These are phyloP conservation scores for Suillus discolor DNA, from an alignment of 768 basidiomycete species.

Conservation along the genomic window DNA sequence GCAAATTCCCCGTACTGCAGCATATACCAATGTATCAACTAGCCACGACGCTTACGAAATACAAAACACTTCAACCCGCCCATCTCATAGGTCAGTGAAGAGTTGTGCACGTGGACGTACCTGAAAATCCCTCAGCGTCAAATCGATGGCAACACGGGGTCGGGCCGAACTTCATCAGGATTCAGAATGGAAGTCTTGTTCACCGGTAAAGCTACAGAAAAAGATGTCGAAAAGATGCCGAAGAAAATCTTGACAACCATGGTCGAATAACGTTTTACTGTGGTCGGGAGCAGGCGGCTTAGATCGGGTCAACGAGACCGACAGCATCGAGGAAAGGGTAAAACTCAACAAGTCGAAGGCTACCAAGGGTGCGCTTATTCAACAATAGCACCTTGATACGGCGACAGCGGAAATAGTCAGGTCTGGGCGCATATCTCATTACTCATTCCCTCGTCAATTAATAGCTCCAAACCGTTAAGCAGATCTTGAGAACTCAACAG, in stretches of 20 bases:
- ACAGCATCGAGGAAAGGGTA: neutral
- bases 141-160: neutral
- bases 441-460: conserved; percentile 6
- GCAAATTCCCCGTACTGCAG: neutral
- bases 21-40: neutral
- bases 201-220: neutral
- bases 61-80: neutral
- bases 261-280: neutral
- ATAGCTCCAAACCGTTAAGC: neutral
- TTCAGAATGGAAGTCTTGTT: neutral
- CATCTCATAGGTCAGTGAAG: neutral
- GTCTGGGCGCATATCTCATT: neutral
- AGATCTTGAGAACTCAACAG: conserved; percentile 28
- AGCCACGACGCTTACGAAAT: neutral
- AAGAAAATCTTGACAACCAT: neutral
- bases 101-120: neutral
- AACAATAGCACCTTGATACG: neutral
- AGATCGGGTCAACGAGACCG: conserved; percentile 6
- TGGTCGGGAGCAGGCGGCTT: neutral
- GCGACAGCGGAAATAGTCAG: neutral
- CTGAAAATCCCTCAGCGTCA: neutral
- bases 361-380: neutral
- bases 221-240: neutral
- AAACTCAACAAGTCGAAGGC: conserved; percentile 2
- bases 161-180: neutral